Evolutionary conservation across 192 early-diverging fungal species (phyloP), one percentile per base, ranked within the genome.

Genomic region (Ambispora gerdemannii): DNA sequence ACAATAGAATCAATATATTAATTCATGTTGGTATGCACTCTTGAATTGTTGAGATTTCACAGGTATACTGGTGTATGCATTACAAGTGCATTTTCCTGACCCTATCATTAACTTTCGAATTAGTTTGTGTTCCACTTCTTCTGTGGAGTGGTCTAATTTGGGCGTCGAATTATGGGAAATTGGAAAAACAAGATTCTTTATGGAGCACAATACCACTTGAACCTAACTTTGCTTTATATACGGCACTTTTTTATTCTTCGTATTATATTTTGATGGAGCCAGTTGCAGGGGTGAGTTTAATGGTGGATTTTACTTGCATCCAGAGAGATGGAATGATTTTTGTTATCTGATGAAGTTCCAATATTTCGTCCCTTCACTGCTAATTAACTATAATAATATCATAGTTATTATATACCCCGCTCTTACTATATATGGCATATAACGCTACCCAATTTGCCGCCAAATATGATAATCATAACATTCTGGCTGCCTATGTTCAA

Each of bases 91-190:
- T n/a, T n/a, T n/a, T n/a, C n/a, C n/a, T n/a, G 55, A 58, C 13
- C 11, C 55, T 25, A 28, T 10, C 4, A 56, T 56, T 30, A 20
- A 58, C 19, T 56, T 94, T 30, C 69, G 80, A 22, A 91, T 94
- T 69, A 73, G 77, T 93, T 2, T 98, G 90, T 76, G 94, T 98
- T 31, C 96, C 96, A 4, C 85, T 88, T 56, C 93, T 98, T 73
- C 79, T 94, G 38, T 96, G 91, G 91, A 86, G 90, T 32, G 76
- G 78, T 4, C 72, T 92, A 24, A 90, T 93, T 8, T 83, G 88
- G 75, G 72, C 77, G 19, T 76, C 84, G 34, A 76, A 76, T 56
- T 63, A 75, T 25, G 72, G 81, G 36, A 71, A 82, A 27, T 56
- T 87, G 11, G 36, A 56, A 6, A 17, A 58, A 58, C 38, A 20